Percentiles rank a stretch among this genome's conserved stretches.
Conservation (phyloP, 345 rosid genomes). For the Limnanthes douglasii region DNA sequence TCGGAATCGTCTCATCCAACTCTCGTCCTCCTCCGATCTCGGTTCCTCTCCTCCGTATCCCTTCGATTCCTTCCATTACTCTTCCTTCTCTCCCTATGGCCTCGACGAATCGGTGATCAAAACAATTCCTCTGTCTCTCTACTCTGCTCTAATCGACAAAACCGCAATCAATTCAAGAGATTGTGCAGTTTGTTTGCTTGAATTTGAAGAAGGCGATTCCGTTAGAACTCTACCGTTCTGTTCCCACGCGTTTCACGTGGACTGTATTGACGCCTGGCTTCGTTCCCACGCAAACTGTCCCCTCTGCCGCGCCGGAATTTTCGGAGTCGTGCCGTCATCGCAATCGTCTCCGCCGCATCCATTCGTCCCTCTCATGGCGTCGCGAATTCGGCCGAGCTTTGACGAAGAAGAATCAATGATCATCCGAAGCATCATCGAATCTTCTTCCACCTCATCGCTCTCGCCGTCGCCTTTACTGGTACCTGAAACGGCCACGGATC, state of each 20-base stretch:
- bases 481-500: slow-evolving; percentile 6
- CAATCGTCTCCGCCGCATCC: slow-evolving; percentile 29
- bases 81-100: slow-evolving; percentile 53
- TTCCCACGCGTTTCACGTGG: slow-evolving; percentile 81
- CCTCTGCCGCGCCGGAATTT: slow-evolving; percentile 68
- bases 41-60: slow-evolving; percentile 36
- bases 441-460: slow-evolving; percentile 2
- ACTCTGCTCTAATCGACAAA: slow-evolving; percentile 15
- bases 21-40: slow-evolving; percentile 25
- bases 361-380: slow-evolving; percentile 79
- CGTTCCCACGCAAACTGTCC: slow-evolving; percentile 92
- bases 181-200: slow-evolving; percentile 82
- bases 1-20: slow-evolving; percentile 27
- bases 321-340: slow-evolving; percentile 30
- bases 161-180: slow-evolving; percentile 18
- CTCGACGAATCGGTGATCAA: slow-evolving; percentile 84
- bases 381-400: slow-evolving; percentile 69
- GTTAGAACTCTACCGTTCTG: slow-evolving; percentile 78
- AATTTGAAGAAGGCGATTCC: slow-evolving; percentile 70
- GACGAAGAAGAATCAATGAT: slow-evolving; percentile 26
- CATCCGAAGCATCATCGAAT: slow-evolving; percentile 4
- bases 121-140: slow-evolving; percentile 59
- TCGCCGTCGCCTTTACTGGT: too few species aligned
- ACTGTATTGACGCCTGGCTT: slow-evolving; percentile 87
- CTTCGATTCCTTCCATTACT: slow-evolving; percentile 29